Evolutionary conservation across 2,329 filamentous ascomycete species (phyloP), one percentile per base, ranked within the genome.

Genomic region (Epichloe scottii): DNA sequence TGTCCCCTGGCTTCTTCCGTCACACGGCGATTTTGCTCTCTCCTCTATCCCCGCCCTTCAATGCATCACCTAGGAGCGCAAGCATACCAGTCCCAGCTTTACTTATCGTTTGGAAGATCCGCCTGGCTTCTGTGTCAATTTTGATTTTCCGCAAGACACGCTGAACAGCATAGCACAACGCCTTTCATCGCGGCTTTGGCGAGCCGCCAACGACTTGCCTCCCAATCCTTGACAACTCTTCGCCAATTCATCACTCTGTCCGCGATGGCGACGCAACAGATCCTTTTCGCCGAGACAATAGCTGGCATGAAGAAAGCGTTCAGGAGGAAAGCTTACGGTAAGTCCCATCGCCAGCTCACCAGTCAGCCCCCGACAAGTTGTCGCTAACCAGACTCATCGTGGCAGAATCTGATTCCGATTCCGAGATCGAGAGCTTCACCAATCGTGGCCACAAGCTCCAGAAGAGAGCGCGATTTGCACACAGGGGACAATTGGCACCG

Each of bases 391-490:
- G 51, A 45, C 39, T 55, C 44, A 45, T 57, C 51, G 44, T 49
- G 51, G 39, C 67, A 89, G 87, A 88, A 55, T 87, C 83, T 59
- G 87, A 90, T 64, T 87, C 85, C 53, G 87, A 91, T 66, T 81
- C 82, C 54, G 78, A 81, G 50, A 82, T 89, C 59, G 76, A 82
- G 54, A 75, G 78, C 59, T 78, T 78, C 59, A 84, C 81, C 52
- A 89, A 89, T 66, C 82, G 86, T 62, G 85, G 85, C 54, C 81
- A 88, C 66, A 91, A 90, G 65, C 73, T 91, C 44, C 87, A 89
- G 72, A 85, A 81, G 65, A 78, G 81, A 59, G 82, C 87, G 43
- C 77, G 81, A 58, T 87, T 87, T 62, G 78, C 85, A 44, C 82
- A 79, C 59, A 75, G 82, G 61, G 85, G 85, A 53, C 81, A 84